These are phyloP conservation scores for Phytophthora fragariae DNA, from an alignment of 352 stramenopile species.

Conservation along the genomic window DNA sequence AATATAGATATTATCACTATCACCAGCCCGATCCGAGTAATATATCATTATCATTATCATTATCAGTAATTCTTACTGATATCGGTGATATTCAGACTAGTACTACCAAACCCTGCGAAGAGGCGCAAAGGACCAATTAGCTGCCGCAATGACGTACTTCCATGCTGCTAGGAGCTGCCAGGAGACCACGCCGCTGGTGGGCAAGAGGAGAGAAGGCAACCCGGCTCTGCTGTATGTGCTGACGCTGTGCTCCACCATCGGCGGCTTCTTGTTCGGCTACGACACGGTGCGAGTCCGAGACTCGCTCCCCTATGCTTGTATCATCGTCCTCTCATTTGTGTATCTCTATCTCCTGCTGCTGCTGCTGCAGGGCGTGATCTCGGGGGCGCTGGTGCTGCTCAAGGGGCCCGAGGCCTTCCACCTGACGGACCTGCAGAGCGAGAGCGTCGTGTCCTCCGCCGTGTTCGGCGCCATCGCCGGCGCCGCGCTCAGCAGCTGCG, in stretches of 20 bases:
- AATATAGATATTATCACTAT: too few species aligned
- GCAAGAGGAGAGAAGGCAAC: constrained; percentile 10
- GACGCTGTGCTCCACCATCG: constrained; percentile 74
- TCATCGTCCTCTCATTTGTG: neutral
- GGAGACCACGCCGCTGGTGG: constrained; percentile 21
- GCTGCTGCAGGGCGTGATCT: constrained; percentile 70
- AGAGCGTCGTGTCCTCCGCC: constrained; percentile 76
- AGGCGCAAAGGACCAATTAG: neutral
- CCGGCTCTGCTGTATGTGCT: constrained; percentile 62
- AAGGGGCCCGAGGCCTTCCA: constrained; percentile 70
- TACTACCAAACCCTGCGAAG: neutral
- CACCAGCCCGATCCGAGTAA: too few species aligned
- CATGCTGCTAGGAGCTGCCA: neutral
- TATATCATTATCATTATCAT: too few species aligned
- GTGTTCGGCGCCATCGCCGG: constrained; percentile 76
- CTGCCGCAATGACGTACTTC: neutral
- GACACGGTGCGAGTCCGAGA: constrained; percentile 54
- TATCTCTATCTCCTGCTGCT: neutral
- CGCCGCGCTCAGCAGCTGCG: constrained; percentile 65
- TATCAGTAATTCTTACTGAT: too few species aligned
- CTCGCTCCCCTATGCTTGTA: neutral
- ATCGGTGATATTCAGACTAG: too few species aligned
- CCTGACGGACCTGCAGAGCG: constrained; percentile 65
- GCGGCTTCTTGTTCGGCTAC: constrained; percentile 86
- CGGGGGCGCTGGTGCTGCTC: constrained; percentile 75